These are phyloP conservation scores for Cercophora newfieldiana DNA, from an alignment of 495 filamentous ascomycete species.

Conservation along the genomic window DNA sequence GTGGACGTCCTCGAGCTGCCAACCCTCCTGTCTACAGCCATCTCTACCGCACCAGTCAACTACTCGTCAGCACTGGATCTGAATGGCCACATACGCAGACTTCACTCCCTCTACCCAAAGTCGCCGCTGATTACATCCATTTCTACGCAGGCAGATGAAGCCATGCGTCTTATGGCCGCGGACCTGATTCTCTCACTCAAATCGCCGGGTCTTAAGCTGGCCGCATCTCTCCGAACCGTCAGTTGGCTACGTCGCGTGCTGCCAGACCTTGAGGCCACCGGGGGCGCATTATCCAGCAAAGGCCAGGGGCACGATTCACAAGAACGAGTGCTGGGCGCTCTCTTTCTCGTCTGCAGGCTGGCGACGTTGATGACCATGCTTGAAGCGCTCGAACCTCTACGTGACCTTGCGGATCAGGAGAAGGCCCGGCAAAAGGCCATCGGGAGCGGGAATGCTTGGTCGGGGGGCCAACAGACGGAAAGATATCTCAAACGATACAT, in stretches of 20 bases:
- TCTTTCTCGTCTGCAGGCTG: slow-evolving; percentile 86
- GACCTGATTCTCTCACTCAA: slow-evolving; percentile 80
- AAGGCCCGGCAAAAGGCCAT: slow-evolving; percentile 46
- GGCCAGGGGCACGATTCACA: slow-evolving; percentile 43
- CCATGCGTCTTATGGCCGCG: slow-evolving; percentile 85
- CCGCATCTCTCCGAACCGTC: slow-evolving; percentile 86
- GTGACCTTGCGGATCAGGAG: slow-evolving; percentile 89
- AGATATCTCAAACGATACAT: slow-evolving; percentile 93
- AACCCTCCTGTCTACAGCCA: slow-evolving; percentile 69
- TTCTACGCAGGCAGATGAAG: slow-evolving; percentile 74
- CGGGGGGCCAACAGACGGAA: slow-evolving; percentile 87
- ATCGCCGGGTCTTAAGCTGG: slow-evolving; percentile 77
- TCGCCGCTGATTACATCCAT: slow-evolving; percentile 75
- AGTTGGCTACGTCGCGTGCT: slow-evolving; percentile 87
- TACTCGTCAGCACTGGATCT: slow-evolving; percentile 91
- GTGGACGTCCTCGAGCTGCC: slow-evolving; percentile 92
- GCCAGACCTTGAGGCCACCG: slow-evolving; percentile 62
- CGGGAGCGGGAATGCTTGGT: slow-evolving; percentile 52
- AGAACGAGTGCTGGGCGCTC: slow-evolving; percentile 68
- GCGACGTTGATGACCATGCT: slow-evolving; percentile 78
- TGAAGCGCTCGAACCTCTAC: slow-evolving; percentile 80
- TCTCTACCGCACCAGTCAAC: slow-evolving; percentile 54
- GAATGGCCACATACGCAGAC: slow-evolving; percentile 86
- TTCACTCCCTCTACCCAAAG: slow-evolving; percentile 78
- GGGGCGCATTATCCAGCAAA: slow-evolving; percentile 29